Conservation (phyloP, 805 yeast genomes). For the Metschnikowia matae region DNA sequence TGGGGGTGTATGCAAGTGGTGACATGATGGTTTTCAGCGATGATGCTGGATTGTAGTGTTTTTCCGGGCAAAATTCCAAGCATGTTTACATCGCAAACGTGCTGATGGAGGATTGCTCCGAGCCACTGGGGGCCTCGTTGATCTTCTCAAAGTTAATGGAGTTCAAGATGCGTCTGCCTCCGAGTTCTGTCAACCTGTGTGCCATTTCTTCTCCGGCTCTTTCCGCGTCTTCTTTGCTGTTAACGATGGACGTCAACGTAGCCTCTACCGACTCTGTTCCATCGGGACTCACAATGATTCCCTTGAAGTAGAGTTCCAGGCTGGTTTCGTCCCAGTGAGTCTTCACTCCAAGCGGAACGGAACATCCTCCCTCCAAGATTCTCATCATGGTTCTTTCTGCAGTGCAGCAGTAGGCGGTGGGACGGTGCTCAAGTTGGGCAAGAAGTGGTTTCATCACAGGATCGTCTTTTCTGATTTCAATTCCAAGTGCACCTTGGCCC, state of each 20-base stretch:
- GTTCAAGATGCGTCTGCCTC: slow-evolving; percentile 82
- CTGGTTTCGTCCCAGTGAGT: slow-evolving; percentile 47
- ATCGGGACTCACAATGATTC: slow-evolving; percentile 79
- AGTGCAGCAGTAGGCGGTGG: slow-evolving; percentile 68
- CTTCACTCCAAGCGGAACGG: slow-evolving; percentile 93
- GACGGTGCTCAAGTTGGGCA: slow-evolving; percentile 57
- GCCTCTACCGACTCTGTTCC: slow-evolving; percentile 70
- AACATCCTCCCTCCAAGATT: slow-evolving; percentile 93
- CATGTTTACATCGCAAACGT: slow-evolving; percentile 3
- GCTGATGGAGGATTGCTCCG: slow-evolving; percentile 3
- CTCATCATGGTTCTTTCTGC: slow-evolving; percentile 89
- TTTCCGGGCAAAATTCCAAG: background rate
- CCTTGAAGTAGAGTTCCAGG: slow-evolving; percentile 50
- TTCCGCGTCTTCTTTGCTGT: slow-evolving; percentile 57
- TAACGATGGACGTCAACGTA: slow-evolving; percentile 35
- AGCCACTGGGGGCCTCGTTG: slow-evolving; percentile 31
- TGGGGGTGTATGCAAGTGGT: slow-evolving; percentile 1
- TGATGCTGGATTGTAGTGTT: background rate
- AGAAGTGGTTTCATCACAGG: slow-evolving; percentile 54
- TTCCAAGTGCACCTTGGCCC: slow-evolving; percentile 97
- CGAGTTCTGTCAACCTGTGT: slow-evolving; percentile 57
- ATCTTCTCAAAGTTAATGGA: slow-evolving; percentile 70
- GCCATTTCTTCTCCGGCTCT: slow-evolving; percentile 70
- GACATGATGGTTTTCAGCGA: background rate
- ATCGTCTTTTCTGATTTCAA: slow-evolving; percentile 80